Percentiles rank a stretch among this genome's conserved stretches.
Conservation (phyloP, 495 filamentous ascomycete species). For the Penicillium roqueforti region DNA sequence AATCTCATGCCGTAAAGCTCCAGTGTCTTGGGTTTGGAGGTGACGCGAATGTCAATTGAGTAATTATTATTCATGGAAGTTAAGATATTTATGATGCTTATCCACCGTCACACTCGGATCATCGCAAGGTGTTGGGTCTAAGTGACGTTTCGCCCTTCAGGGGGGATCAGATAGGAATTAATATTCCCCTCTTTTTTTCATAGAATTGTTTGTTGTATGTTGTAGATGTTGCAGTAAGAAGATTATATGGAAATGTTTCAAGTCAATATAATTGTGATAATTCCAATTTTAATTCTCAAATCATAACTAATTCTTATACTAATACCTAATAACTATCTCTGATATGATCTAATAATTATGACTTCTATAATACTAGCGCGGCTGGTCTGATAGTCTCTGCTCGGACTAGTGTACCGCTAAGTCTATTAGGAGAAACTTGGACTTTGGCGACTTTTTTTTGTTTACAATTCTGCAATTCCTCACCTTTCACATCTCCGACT, state of each 20-base stretch:
- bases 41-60: constrained; percentile 4
- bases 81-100: constrained; percentile 1
- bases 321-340: too few species aligned
- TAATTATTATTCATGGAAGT: background rate
- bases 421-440: constrained; percentile 5
- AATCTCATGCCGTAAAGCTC: background rate
- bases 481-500: background rate
- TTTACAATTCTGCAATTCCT: background rate
- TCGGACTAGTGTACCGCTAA: constrained; percentile 17
- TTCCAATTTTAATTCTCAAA: too few species aligned
- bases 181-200: background rate
- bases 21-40: background rate
- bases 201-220: background rate
- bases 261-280: too few species aligned
- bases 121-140: constrained; percentile 2
- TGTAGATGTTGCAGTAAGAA: too few species aligned
- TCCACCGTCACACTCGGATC: constrained; percentile 7
- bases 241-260: background rate
- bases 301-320: too few species aligned
- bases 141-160: constrained; percentile 1
- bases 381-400: constrained; percentile 5
- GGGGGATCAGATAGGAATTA: constrained; percentile 7
- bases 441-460: background rate
- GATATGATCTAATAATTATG: background rate
- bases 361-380: background rate